These are phyloP conservation scores for Fusarium globosum DNA, from an alignment of 2,329 filamentous ascomycete genomes.

Conservation along the genomic window DNA sequence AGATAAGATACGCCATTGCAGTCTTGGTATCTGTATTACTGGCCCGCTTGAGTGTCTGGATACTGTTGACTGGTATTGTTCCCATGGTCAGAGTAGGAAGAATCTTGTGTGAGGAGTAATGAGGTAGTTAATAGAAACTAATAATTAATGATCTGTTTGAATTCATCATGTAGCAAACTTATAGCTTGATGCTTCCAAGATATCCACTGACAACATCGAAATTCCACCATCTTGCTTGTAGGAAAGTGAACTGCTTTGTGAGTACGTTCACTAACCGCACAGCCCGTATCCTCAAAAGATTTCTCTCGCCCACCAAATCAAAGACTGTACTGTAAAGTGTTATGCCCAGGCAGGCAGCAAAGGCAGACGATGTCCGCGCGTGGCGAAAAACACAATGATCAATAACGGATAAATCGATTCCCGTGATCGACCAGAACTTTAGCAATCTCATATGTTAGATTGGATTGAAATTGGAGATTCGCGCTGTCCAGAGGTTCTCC, in stretches of 20 bases:
- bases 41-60: neutral
- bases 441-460: neutral
- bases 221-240: neutral
- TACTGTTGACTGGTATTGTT: neutral
- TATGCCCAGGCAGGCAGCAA: neutral
- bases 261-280: neutral
- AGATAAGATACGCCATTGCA: accelerated
- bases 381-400: accelerated
- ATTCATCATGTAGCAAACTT: neutral
- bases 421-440: neutral
- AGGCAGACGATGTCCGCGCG: neutral
- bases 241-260: neutral
- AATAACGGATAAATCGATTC: neutral
- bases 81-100: neutral
- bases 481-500: neutral
- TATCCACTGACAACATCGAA: neutral
- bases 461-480: neutral
- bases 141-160: neutral
- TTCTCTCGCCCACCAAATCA: neutral
- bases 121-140: accelerated
- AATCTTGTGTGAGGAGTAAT: neutral
- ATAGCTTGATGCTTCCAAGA: neutral
- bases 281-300: neutral
- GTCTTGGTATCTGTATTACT: neutral
- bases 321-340: neutral